Evolutionary conservation across 129 eudicot species (phyloP).

Genomic region (Escallonia rubra): DNA sequence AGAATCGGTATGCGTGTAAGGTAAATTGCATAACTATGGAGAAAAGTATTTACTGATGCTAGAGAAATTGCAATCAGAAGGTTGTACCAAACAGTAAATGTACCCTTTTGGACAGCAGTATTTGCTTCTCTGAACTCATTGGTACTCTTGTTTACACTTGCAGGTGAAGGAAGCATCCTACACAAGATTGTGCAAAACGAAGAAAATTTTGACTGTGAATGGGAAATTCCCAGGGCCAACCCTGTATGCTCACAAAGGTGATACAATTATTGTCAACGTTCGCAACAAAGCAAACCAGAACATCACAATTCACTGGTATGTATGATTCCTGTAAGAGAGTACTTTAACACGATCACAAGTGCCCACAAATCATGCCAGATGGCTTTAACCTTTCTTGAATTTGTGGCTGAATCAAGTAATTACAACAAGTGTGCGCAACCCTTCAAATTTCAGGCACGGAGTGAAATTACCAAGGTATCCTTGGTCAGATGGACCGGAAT

Average conservation of each 20-base stretch:
- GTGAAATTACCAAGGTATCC: conserved; percentile 45
- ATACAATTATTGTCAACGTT: conserved; percentile 13
- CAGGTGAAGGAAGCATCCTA: conserved; percentile 12
- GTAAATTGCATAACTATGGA: no score
- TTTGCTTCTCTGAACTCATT: no score
- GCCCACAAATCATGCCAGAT: no score
- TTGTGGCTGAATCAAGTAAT: no score
- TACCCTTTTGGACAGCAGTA: no score
- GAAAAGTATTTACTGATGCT: background rate
- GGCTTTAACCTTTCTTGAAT: background rate
- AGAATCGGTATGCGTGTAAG: no score
- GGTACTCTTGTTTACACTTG: background rate
- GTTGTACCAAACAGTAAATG: no score
- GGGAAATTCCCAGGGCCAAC: conserved; percentile 26
- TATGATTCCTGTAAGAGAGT: background rate
- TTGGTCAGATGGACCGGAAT: conserved; percentile 62
- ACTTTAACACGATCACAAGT: no score
- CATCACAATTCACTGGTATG: conserved; percentile 33
- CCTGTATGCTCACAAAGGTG: conserved; percentile 14
- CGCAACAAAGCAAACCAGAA: conserved; percentile 8
- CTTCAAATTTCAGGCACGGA: conserved; percentile 43
- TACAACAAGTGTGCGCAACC: no score
- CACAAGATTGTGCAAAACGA: conserved; percentile 13
- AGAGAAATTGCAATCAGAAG: background rate
- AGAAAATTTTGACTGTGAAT: conserved; percentile 18